These are phyloP conservation scores for Penicillium herquei DNA, from an alignment of 495 filamentous ascomycete species.

Conservation along the genomic window DNA sequence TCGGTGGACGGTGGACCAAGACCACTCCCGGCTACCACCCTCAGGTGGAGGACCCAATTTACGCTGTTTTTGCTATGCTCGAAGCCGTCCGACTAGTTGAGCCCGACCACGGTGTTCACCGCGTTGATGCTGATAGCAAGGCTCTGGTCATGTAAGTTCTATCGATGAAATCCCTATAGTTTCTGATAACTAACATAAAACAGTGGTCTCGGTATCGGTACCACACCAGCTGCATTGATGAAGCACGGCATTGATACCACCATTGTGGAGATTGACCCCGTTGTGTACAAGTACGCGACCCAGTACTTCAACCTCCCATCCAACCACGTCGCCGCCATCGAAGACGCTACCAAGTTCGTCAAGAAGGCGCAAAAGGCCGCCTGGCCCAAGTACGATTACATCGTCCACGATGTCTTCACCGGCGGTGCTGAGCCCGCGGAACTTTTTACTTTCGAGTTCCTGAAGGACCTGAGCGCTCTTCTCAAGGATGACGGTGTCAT, in stretches of 20 bases:
- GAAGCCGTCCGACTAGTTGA: slow-evolving; percentile 85
- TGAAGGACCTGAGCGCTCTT: slow-evolving; percentile 62
- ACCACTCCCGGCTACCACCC: slow-evolving; percentile 31
- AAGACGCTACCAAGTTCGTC: slow-evolving; percentile 79
- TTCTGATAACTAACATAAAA: slow-evolving; percentile 3
- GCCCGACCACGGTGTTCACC: slow-evolving; percentile 41
- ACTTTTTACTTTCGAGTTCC: slow-evolving; percentile 84
- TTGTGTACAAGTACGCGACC: slow-evolving; percentile 75
- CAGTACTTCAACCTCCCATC: slow-evolving; percentile 78
- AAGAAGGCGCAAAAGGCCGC: slow-evolving; percentile 42
- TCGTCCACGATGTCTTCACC: slow-evolving; percentile 98
- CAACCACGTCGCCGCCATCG: slow-evolving; percentile 77
- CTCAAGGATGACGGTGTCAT: slow-evolving; percentile 79
- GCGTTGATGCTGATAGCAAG: slow-evolving; percentile 62
- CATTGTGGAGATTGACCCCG: slow-evolving; percentile 89
- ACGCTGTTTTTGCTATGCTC: slow-evolving; percentile 87
- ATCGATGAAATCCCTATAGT: not conserved
- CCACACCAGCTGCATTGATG: slow-evolving; percentile 80
- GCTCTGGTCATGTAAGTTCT: slow-evolving; percentile 74
- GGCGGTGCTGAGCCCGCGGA: slow-evolving; percentile 87
- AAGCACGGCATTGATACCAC: slow-evolving; percentile 88
- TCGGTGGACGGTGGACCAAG: slow-evolving; percentile 86
- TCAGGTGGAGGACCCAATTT: slow-evolving; percentile 78
- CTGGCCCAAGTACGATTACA: slow-evolving; percentile 72
- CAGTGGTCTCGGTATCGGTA: slow-evolving; percentile 90